Conservation (phyloP, 345 rosid species). For the Alliaria petiolata region DNA sequence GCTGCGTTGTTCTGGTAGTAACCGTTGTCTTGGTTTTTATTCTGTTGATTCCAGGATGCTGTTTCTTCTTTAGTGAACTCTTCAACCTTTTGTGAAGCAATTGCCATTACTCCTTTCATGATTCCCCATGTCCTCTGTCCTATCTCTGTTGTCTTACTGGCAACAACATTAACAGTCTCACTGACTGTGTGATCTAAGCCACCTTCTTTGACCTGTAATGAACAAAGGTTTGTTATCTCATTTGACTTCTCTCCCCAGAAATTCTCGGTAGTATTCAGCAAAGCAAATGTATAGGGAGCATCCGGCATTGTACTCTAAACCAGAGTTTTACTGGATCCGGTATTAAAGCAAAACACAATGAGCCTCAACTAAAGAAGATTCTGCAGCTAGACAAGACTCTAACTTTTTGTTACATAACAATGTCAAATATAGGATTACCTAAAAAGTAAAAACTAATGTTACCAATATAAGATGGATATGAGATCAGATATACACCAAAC, state of each 20-base stretch:
- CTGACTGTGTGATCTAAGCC: constrained; percentile 86
- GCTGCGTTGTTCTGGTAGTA: constrained; percentile 54
- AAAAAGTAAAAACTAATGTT: too few species aligned
- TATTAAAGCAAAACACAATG: too few species aligned
- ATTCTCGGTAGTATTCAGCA: too few species aligned
- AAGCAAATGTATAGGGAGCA: background rate
- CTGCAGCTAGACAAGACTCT: background rate
- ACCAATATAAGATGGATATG: too few species aligned
- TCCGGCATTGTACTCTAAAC: background rate
- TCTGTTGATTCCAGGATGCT: constrained; percentile 53
- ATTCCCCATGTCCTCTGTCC: constrained; percentile 98
- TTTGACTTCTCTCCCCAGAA: background rate
- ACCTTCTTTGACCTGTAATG: constrained; percentile 80
- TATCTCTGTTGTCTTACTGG: constrained; percentile 81
- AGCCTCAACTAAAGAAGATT: background rate
- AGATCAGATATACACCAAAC: background rate
- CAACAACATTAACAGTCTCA: constrained; percentile 87
- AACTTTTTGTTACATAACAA: background rate
- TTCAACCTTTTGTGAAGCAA: constrained; percentile 89
- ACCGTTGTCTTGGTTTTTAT: constrained; percentile 56
- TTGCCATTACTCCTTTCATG: constrained; percentile 91
- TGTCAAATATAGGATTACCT: background rate
- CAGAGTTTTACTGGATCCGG: background rate
- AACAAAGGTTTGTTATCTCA: background rate
- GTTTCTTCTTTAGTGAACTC: constrained; percentile 75